Base-by-base conservation (phyloP, 2,329 filamentous ascomycete genomes). In the Alternaria sp. region DNA sequence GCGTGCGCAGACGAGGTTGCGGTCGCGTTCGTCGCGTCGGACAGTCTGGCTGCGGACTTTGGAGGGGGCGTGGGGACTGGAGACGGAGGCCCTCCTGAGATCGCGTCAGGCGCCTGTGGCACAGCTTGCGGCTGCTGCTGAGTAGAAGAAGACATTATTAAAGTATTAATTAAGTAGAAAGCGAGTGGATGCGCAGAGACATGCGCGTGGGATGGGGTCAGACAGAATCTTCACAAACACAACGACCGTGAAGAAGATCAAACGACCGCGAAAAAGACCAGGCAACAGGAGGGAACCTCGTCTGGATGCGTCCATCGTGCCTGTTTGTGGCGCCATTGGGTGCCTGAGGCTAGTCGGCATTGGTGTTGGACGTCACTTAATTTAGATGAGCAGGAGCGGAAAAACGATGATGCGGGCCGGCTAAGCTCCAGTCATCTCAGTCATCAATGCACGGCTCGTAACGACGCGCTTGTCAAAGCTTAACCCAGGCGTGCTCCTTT, bases 91-190 rank as follows among this genome's bases (percentile, higher is more conserved):
- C 62, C 28, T 9, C 56, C 25, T 45, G 20, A 30, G 9, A 55
- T 49, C 30, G 18, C 25, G 9, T 61, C 41, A 30, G 44, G 58
- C 37, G 57, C 64, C 18, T 57, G 55, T 18, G 64, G 50, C 28
- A 49, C 58, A 8, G 26, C 51, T 11, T 45, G 51, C 3, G 49
- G 58, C 43, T 33, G 30, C 15, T 60, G 56, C 23, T 46, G 43
- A n/a, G 59, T 45, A 55, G 55, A 55, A 30, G 60, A 45, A 56
- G 67, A 68, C 67, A 69, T 69, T 56, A 65, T 64, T 60, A 47
- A 47, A 23, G 49, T 43, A 46, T 58, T 46, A 45, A 61, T 23
- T 56, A 45, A 55, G 49, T 58, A 43, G 6, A 14, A 21, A 66
- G 60, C 64, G 64, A 66, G 44, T 51, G 64, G 58, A 64, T 58